These are phyloP conservation scores for Vickermania spadyakhi DNA, from an alignment of 208 protist genomes.

Conservation along the genomic window DNA sequence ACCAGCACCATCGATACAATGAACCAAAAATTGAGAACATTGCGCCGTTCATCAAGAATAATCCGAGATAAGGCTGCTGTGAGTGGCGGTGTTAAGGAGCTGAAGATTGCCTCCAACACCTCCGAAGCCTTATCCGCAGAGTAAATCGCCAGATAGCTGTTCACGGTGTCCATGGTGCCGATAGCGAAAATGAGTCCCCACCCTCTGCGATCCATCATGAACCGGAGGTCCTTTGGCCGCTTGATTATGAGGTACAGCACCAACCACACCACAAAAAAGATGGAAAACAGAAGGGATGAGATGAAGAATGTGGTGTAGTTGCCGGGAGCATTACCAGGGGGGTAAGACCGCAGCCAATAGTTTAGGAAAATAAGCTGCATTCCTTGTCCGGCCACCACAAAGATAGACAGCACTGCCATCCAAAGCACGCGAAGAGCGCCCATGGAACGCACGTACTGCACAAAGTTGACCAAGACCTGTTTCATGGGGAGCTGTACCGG, in stretches of 20 bases:
- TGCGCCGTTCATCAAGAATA: constrained; percentile 18
- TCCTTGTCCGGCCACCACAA: constrained; percentile 55
- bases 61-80: constrained; percentile 13
- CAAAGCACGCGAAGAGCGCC: background rate
- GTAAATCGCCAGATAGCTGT: constrained; percentile 23
- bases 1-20: constrained; percentile 14
- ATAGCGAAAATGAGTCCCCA: constrained; percentile 17
- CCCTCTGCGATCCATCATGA: constrained; percentile 4
- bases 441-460: background rate
- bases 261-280: constrained; percentile 53
- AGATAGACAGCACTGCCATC: constrained; percentile 3
- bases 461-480: background rate
- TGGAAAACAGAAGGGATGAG: constrained; percentile 40
- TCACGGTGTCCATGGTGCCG: constrained; percentile 25
- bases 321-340: constrained; percentile 24
- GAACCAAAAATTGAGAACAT: constrained; percentile 12
- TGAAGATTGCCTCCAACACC: constrained; percentile 21
- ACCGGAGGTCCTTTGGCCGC: constrained; percentile 22
- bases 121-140: constrained; percentile 18
- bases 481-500: no score
- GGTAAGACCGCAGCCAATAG: constrained; percentile 67
- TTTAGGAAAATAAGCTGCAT: constrained; percentile 77
- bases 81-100: constrained; percentile 15
- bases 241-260: constrained; percentile 31
- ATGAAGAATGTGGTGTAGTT: constrained; percentile 77